Evolutionary conservation across 148 eudicot species (phyloP), one percentile per base, ranked within the genome.

Genomic region (Rhododendron griersonianum): DNA sequence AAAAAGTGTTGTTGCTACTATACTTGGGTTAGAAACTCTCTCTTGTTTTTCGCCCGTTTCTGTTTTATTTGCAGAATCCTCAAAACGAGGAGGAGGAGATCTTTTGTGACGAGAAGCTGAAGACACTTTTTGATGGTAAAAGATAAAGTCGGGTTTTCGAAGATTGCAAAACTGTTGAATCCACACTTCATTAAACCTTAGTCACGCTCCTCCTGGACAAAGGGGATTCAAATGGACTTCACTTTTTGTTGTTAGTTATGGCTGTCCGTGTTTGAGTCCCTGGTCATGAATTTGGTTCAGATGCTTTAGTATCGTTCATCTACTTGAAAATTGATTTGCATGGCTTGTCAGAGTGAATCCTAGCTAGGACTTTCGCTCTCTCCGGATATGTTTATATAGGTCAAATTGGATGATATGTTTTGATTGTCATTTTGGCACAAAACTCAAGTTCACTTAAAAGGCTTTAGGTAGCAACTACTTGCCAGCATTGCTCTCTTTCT

Each of bases 101-200:
- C 50, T 41, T 86, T 11, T 93, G 95, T 67, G 97, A 94, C 44
- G 92, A 90, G 86, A 93, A 88, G 84, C 89, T 94, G 91, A 94
- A 93, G 90, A 86, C 44, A 41, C 44, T 41, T 41, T 5, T 41
- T 41, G 89, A 79, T 28, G 94, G 92, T n/a, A 93, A 94, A 84
- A 41, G 95, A 92, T 41, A 88, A 57, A 39, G 93, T 94, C 65
- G 89, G 84, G 41, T 92, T 93, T 81, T 83, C 87, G 45, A 93
- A 93, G 84, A 39, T 93, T 83, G 91, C 93, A 9, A 87, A 83
- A 71, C 83, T 94, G 86, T 80, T 94, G 84, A 85, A 87, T 21
- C 87, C 57, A 37, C 96, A 94, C 84, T 93, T 94, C 71, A 85
- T 88, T 5, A 91, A 93, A 61, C 9, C 87, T 28, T 51, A 81